phyloP scores from a whole-genome alignment of 2,329 filamentous ascomycete genomes.

The Sarocladium kiliense region DNA sequence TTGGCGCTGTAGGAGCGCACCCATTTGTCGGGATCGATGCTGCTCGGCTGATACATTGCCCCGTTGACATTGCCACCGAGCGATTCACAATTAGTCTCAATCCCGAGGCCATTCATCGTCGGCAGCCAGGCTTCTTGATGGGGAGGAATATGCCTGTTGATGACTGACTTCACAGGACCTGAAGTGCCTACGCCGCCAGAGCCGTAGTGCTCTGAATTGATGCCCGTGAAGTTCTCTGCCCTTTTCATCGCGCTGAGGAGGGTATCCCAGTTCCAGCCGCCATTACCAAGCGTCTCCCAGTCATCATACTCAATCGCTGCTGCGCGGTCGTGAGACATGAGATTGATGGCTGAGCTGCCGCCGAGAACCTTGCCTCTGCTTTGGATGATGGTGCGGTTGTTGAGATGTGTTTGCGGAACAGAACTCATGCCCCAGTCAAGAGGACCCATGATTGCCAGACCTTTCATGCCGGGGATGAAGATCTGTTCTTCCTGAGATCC shows the following conservation, averaged over 20 bases:
- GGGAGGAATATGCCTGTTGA: constrained; percentile 6
- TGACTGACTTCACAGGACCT: constrained; percentile 9
- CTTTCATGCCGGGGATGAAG: constrained; percentile 4
- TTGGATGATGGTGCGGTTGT: not conserved
- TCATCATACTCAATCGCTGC: not conserved
- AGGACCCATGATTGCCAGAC: not conserved
- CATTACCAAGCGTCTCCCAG: not conserved
- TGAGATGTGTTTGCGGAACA: constrained; percentile 1
- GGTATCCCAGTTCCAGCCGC: constrained; percentile 26
- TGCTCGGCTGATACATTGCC: constrained; percentile 11
- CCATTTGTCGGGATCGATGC: constrained; percentile 19
- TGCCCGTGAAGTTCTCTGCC: constrained; percentile 20
- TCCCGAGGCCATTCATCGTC: constrained; percentile 12
- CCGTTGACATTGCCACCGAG: constrained; percentile 16
- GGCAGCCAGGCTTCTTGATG: not conserved
- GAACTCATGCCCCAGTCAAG: constrained; percentile 10
- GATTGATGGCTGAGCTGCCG: constrained; percentile 23
- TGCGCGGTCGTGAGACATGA: not conserved
- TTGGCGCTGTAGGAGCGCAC: constrained; percentile 19
- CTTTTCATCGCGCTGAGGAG: constrained; percentile 24
- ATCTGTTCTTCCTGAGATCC: not conserved
- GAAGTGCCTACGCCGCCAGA: constrained; percentile 9
- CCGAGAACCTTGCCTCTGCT: constrained; percentile 19
- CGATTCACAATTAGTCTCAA: constrained; percentile 14
- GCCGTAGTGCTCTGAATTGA: constrained; percentile 2